Evolutionary conservation across 805 yeast species (phyloP), one percentile per base, ranked within the genome.

Genomic region (Lipomyces lipofer): DNA sequence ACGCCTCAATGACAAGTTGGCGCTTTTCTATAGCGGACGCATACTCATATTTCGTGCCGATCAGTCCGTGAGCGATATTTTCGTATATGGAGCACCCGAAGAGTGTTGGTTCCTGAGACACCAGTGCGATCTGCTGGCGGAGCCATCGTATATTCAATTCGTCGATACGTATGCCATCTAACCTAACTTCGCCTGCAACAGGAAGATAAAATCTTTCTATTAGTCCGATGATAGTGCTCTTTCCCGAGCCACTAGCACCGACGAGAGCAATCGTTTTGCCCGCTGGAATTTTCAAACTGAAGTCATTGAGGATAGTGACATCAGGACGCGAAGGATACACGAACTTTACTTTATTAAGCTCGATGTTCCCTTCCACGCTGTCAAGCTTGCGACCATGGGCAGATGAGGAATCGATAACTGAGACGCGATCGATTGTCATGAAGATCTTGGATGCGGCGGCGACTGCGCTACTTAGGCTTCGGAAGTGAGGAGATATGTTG

Each of bases 241-340:
- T 91, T 27, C 98, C 98, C 63, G 91, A 84, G 2, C 98, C 98
- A 1, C 95, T 86, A 4, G 95, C 94, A 1, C 98, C 98, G 13
- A 91, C 98, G 60, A 91, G 79, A 9, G 97, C 97, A 27, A 90
- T 95, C 60, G 89, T 90, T 64, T 84, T 72, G 10, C 97, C 98
- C 1, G 95, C 88, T 8, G 92, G 90, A 29, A 92, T 84, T 1
- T 81, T 79, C 63, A 92, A 86, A 4, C 81, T 73, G 33, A 90
- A 89, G 68, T 90, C 83, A 27, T 80, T 77, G 62, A 92, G 75
- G 54, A 92, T 91, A 45, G 88, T 85, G 58, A 96, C 80, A 54
- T 87, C 89, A 2, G 95, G 91, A 5, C 76, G 67, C 24, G 75
- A 72, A 62, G 88, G 94, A 69, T 92, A 92, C 3, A 96, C 90